Conservation (phyloP, 2,329 filamentous ascomycete genomes). For the Penicillium sp. region DNA sequence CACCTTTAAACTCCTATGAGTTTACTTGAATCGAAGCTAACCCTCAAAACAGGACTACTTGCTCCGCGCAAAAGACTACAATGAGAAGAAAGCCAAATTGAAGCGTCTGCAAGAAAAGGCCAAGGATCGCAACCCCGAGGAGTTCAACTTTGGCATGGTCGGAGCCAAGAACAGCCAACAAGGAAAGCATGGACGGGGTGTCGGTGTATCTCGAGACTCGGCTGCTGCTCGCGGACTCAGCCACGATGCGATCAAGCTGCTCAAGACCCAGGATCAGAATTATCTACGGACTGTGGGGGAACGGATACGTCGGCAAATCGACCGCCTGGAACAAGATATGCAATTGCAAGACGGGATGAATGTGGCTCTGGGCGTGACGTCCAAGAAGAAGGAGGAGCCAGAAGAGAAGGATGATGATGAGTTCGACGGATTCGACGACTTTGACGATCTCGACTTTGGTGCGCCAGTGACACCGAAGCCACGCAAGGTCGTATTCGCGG, state of each 20-base stretch:
- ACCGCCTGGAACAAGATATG: slow-evolving; percentile 56
- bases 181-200: slow-evolving; percentile 50
- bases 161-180: slow-evolving; percentile 51
- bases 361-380: slow-evolving; percentile 34
- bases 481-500: slow-evolving; percentile 49
- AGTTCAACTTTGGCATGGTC: slow-evolving; percentile 71
- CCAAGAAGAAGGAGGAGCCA: slow-evolving; percentile 27
- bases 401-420: slow-evolving; percentile 22
- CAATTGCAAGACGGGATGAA: slow-evolving; percentile 49
- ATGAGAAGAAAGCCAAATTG: slow-evolving; percentile 65
- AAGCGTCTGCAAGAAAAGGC: slow-evolving; percentile 66
- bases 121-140: slow-evolving; percentile 67
- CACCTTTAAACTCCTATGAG: not conserved
- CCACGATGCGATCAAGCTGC: slow-evolving; percentile 65
- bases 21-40: slow-evolving; percentile 11
- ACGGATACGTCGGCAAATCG: slow-evolving; percentile 60
- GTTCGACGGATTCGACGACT: slow-evolving; percentile 31
- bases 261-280: slow-evolving; percentile 70
- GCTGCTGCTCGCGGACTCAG: slow-evolving; percentile 53
- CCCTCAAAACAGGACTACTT: slow-evolving; percentile 61
- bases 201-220: slow-evolving; percentile 47
- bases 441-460: slow-evolving; percentile 34
- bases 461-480: slow-evolving; percentile 32
- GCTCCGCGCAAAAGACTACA: slow-evolving; percentile 68
- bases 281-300: slow-evolving; percentile 66